Conservation (phyloP, 164 flowering plant species). For the Nymphaea thermarum region DNA sequence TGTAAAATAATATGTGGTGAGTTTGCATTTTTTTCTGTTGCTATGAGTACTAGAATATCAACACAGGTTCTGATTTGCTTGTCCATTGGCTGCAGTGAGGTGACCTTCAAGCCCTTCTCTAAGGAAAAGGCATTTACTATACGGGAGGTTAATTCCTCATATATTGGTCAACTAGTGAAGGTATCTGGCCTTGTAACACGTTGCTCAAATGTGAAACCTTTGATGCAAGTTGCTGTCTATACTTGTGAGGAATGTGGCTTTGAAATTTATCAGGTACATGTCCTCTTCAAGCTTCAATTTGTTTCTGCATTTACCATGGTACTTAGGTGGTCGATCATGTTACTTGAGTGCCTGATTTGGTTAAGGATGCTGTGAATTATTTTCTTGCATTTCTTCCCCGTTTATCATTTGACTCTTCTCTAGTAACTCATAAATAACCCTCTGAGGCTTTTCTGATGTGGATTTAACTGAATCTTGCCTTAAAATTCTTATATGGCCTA, state of each 20-base stretch:
- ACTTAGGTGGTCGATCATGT: too few relatives aligned
- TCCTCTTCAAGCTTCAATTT: too few relatives aligned
- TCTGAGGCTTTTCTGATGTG: too few relatives aligned
- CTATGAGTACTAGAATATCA: background rate
- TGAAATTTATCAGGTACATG: constrained; percentile 91
- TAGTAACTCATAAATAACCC: too few relatives aligned
- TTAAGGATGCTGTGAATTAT: too few relatives aligned
- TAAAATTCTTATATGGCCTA: too few relatives aligned
- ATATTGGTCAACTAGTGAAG: constrained; percentile 91
- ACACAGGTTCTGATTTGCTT: background rate
- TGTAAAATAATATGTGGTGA: too few relatives aligned
- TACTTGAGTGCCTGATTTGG: too few relatives aligned
- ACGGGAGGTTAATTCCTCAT: constrained; percentile 88
- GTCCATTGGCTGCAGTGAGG: constrained; percentile 49
- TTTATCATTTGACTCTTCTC: too few relatives aligned
- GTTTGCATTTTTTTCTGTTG: background rate
- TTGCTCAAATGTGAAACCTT: constrained; percentile 96
- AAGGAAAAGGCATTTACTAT: constrained; percentile 76
- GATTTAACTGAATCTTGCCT: too few relatives aligned
- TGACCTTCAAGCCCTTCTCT: constrained; percentile 73
- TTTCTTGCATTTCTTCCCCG: too few relatives aligned
- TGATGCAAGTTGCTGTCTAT: constrained; percentile 96
- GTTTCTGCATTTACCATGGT: too few relatives aligned
- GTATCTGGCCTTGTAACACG: constrained; percentile 95
- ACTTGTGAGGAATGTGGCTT: constrained; percentile 99